A percentile compares a stretch with the other conserved stretches of the same genome.
phyloP scores from a whole-genome alignment of 1,139 yeast species.

The Yamadazyma conglobata region DNA sequence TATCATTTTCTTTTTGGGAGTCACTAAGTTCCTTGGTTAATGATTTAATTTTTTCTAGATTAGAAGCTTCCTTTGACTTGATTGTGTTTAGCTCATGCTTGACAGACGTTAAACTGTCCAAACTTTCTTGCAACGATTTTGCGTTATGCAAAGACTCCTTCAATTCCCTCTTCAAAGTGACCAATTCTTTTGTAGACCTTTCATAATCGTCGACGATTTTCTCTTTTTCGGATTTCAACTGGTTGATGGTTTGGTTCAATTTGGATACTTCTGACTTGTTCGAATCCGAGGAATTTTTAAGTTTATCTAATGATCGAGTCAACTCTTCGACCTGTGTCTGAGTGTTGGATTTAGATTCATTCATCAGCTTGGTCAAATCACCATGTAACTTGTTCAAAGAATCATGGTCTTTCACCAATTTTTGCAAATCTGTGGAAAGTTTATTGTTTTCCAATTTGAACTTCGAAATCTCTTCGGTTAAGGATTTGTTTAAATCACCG shows the following conservation, averaged over 20 bases:
- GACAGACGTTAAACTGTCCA: constrained; percentile 1
- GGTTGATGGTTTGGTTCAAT: constrained; percentile 11
- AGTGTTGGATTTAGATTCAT: constrained; percentile 6
- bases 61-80: constrained; percentile 9
- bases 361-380: constrained; percentile 7
- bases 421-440: constrained; percentile 9
- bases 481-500: constrained; percentile 8
- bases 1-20: constrained; percentile 26
- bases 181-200: constrained; percentile 9
- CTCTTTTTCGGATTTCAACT: constrained; percentile 14
- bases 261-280: constrained; percentile 12
- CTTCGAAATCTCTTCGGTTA: constrained; percentile 19
- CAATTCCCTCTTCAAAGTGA: constrained; percentile 10
- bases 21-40: constrained; percentile 9
- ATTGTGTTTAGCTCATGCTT: constrained; percentile 8
- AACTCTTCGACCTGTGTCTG: constrained; percentile 10
- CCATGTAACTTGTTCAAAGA: constrained; percentile 10
- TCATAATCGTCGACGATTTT: constrained; percentile 6
- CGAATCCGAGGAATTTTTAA: constrained; percentile 7
- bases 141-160: constrained; percentile 6
- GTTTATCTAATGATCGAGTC: constrained; percentile 8
- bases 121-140: constrained; percentile 3
- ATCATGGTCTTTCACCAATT: constrained; percentile 5
- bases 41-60: constrained; percentile 12
- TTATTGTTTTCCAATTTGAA: constrained; percentile 6